Percentiles rank a stretch among this genome's conserved stretches.
Conservation (phyloP, 106 monocot genomes). For the Dactylorhiza incarnata region DNA sequence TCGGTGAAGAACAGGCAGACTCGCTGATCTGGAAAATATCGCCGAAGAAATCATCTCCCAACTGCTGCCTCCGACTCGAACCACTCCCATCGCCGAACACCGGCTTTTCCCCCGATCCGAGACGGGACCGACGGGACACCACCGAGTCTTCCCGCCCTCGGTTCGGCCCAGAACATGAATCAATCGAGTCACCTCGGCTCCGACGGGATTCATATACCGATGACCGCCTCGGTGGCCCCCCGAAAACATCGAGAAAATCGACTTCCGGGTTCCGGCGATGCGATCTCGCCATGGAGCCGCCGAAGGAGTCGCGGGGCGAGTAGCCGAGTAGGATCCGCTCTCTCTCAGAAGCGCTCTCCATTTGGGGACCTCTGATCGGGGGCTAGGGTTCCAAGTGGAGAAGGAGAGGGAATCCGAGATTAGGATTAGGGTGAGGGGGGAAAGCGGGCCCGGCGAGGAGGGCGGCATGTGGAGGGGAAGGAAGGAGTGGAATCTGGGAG, state of each 20-base stretch:
- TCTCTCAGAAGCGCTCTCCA: slow-evolving; percentile 9
- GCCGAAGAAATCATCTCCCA: slow-evolving; percentile 44
- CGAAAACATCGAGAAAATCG: slow-evolving; percentile 62
- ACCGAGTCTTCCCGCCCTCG: neutral
- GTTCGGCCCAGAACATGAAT: slow-evolving; percentile 3
- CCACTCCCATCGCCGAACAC: slow-evolving; percentile 50
- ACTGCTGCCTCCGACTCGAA: slow-evolving; percentile 23
- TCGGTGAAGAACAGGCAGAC: slow-evolving; percentile 32
- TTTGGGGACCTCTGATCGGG: neutral
- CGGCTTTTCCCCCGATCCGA: slow-evolving; percentile 39
- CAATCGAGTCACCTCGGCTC: slow-evolving; percentile 27
- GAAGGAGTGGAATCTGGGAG: neutral
- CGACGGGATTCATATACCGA: slow-evolving; percentile 20
- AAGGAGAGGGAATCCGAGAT: neutral
- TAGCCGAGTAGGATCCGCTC: slow-evolving; percentile 20
- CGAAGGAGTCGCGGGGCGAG: slow-evolving; percentile 10
- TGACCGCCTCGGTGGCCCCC: slow-evolving; percentile 48
- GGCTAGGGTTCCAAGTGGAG: neutral
- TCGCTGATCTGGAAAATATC: slow-evolving; percentile 54
- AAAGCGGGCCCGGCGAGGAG: neutral
- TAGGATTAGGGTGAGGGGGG: neutral
- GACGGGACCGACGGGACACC: slow-evolving; percentile 4
- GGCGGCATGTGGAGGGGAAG: neutral
- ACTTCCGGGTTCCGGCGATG: slow-evolving; percentile 18
- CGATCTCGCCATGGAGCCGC: neutral